A percentile compares a stretch with the other conserved stretches of the same genome.
These are phyloP conservation scores for Agrocybe pediades DNA, from an alignment of 768 basidiomycete genomes.

Conservation along the genomic window DNA sequence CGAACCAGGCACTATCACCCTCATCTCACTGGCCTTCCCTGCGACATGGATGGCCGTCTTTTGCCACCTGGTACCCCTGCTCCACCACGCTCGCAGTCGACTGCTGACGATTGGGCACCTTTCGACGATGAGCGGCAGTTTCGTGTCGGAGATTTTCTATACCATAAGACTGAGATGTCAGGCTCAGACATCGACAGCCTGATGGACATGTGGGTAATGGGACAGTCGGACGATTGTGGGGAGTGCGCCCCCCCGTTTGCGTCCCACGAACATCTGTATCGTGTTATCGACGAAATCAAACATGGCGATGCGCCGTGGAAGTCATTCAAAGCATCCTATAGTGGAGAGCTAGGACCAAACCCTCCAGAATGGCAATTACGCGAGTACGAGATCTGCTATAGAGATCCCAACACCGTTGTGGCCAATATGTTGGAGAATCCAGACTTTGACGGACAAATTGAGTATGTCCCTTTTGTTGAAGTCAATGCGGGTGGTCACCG, in stretches of 20 bases:
- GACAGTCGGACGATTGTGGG: not conserved
- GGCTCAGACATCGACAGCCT: not conserved
- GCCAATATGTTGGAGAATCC: slow-evolving; percentile 2
- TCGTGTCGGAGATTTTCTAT: not conserved
- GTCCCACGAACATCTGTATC: not conserved
- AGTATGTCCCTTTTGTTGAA: slow-evolving; percentile 7
- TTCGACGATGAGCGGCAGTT: not conserved
- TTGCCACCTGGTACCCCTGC: too few relatives aligned
- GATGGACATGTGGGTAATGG: not conserved
- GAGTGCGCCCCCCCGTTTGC: not conserved
- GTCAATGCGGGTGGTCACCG: slow-evolving; percentile 5
- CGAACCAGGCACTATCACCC: too few relatives aligned
- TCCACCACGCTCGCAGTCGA: too few relatives aligned
- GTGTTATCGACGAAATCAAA: not conserved
- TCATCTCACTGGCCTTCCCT: too few relatives aligned
- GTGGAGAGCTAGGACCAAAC: not conserved
- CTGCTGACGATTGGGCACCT: not conserved
- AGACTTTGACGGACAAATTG: slow-evolving; percentile 3
- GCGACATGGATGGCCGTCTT: too few relatives aligned
- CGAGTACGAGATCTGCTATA: not conserved
- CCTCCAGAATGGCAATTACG: not conserved
- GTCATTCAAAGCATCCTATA: not conserved
- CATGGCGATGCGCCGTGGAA: not conserved
- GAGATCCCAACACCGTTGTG: not conserved
- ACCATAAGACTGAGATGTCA: not conserved